Evolutionary conservation across 1,284 basidiomycete species (phyloP), one percentile per base, ranked within the genome.

Genomic region (Phellopilus nigrolimitatus): DNA sequence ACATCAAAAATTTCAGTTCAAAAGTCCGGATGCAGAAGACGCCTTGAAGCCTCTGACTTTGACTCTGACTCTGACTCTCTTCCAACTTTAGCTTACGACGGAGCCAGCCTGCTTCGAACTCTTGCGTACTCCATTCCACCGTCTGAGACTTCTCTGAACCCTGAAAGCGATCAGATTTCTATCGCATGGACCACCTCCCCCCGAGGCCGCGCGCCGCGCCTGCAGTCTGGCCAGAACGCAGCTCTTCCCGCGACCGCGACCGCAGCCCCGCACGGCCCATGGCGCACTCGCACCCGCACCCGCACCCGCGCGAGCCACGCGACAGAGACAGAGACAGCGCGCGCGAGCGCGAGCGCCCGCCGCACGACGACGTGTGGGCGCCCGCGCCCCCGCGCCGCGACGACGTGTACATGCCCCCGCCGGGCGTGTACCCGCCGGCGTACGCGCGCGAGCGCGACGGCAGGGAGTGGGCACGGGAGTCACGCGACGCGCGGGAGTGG

Each of bases 121-220:
- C 28, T 30, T 30, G 28, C 12, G 12, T 12, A 30, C n/a, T 30
- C 12, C 28, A 30, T 34, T 53, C 13, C 13, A n/a, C 21, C 15
- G 49, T 44, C 12, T 8, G 25, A 15, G 27, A 21, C 25, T 21
- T 31, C 22, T 12, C 37, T 13, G 21, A 19, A 47, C 12, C 17
- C 39, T n/a, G n/a, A n/a, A n/a, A 9, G 2, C 8, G 12, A 44
- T 36, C 27, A 48, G 17, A 38, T 22, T 43, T 24, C 36, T 37
- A 55, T 33, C 27, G 24, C 25, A 57, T 53, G 54, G 38, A 41
- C 15, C 39, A 42, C 21, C 47, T 51, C 12, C 49, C 45, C 49
- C 45, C 46, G 37, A 57, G 49, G 36, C 46, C 46, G 10, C 50
- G 38, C 13, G 41, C 36, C 25, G 12, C 24, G 25, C 36, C 22